phyloP scores from a whole-genome alignment of 2,329 filamentous ascomycete species.

The Pseudogymnoascus sp. region DNA sequence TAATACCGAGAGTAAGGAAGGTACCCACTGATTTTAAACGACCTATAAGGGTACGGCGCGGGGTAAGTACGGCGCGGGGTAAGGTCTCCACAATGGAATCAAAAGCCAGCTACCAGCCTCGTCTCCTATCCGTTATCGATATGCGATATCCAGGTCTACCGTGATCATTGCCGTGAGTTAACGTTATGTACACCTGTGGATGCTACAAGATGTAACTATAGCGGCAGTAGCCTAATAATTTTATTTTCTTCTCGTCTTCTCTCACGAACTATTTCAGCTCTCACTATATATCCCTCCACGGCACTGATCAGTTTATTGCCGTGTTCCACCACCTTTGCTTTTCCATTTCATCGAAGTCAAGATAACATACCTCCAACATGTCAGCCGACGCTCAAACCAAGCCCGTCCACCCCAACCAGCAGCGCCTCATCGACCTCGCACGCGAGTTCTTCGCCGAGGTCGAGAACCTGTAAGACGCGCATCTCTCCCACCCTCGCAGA shows the following conservation, averaged over 20 bases:
- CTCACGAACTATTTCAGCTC: not conserved
- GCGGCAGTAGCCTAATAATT: not conserved
- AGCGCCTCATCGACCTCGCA: slow-evolving; percentile 13
- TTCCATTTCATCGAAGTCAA: not conserved
- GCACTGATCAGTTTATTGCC: not conserved
- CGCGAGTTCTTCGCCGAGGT: slow-evolving; percentile 24
- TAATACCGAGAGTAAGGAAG: not conserved
- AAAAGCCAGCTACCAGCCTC: not conserved
- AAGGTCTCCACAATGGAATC: not conserved
- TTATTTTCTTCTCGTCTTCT: not conserved
- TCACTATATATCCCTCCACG: not conserved
- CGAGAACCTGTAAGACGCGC: slow-evolving; percentile 22
- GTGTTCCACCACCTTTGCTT: not conserved
- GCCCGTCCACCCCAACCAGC: slow-evolving; percentile 5
- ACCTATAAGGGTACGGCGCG: not conserved
- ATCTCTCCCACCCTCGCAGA: not conserved
- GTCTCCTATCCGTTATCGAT: not conserved
- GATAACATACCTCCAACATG: not conserved
- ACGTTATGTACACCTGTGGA: not conserved
- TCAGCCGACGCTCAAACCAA: not conserved
- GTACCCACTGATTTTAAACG: not conserved
- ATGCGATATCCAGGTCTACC: not conserved
- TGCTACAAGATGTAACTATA: not conserved
- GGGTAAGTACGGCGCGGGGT: not conserved
- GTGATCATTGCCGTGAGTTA: not conserved